Evolutionary conservation across 345 rosid species (phyloP).

Genomic region (sweet orange (Citrus sinensis)): DNA sequence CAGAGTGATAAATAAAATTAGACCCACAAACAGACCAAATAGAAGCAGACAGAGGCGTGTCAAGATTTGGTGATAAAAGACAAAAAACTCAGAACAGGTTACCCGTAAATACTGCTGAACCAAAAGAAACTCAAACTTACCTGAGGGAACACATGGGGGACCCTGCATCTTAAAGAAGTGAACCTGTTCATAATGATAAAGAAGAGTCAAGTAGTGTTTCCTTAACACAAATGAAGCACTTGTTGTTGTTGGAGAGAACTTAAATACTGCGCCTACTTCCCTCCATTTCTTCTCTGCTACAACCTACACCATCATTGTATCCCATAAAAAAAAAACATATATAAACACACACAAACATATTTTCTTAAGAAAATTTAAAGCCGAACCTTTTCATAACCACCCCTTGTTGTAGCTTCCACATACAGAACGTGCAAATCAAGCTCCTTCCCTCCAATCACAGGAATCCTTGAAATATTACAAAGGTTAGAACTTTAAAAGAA

Average conservation of each 20-base stretch:
- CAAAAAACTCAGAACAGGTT: neutral
- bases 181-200: conserved; percentile 88
- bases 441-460: conserved; percentile 98
- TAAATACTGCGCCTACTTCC: conserved; percentile 91
- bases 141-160: conserved; percentile 51
- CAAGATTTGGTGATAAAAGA: neutral
- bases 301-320: conserved; percentile 39
- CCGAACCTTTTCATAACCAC: conserved; percentile 86
- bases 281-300: conserved; percentile 99
- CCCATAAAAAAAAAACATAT: too few species aligned
- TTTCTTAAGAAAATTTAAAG: neutral
- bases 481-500: neutral
- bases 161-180: conserved; percentile 73
- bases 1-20: conserved; percentile 6
- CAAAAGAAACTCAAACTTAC: conserved; percentile 22
- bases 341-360: too few species aligned
- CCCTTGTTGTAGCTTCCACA: conserved; percentile 78
- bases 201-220: conserved; percentile 78
- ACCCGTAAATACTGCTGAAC: neutral
- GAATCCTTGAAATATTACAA: conserved; percentile 55
- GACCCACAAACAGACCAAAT: neutral
- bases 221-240: conserved; percentile 93
- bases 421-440: conserved; percentile 87
- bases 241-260: conserved; percentile 84
- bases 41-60: neutral